These are phyloP conservation scores for Penicillium vulpinum DNA, from an alignment of 2,329 filamentous ascomycete genomes.

Conservation along the genomic window DNA sequence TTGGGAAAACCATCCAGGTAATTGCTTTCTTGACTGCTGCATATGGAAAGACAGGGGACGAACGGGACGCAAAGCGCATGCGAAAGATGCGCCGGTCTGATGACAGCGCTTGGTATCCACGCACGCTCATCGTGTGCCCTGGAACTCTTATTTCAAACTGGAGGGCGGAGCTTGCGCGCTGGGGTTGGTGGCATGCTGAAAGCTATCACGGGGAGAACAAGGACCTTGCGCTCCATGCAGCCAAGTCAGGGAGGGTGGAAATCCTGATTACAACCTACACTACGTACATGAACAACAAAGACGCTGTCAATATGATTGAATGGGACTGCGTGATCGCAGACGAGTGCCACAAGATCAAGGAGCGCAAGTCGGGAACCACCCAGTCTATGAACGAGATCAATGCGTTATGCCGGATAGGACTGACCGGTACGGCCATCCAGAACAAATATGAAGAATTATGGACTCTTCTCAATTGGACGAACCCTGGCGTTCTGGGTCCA, in stretches of 20 bases:
- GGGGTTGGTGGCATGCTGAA: slow-evolving; percentile 95
- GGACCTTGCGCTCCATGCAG: slow-evolving; percentile 70
- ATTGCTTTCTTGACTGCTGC: slow-evolving; percentile 87
- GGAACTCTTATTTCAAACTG: slow-evolving; percentile 88
- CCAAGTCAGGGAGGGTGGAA: slow-evolving; percentile 74
- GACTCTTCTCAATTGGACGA: slow-evolving; percentile 95
- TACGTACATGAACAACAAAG: slow-evolving; percentile 77
- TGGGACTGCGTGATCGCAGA: slow-evolving; percentile 97
- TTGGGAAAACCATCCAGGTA: slow-evolving; percentile 96
- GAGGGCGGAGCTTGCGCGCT: slow-evolving; percentile 79
- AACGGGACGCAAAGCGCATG: slow-evolving; percentile 82
- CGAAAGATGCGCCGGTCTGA: slow-evolving; percentile 71
- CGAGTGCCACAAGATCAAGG: slow-evolving; percentile 89
- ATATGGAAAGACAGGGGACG: slow-evolving; percentile 91
- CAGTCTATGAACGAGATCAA: slow-evolving; percentile 89
- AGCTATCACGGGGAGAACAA: slow-evolving; percentile 74
- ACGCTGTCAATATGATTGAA: slow-evolving; percentile 75
- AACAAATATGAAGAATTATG: slow-evolving; percentile 98
- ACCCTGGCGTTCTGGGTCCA: slow-evolving; percentile 71
- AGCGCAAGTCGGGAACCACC: slow-evolving; percentile 72
- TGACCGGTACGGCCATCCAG: slow-evolving; percentile 95
- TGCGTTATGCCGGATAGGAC: slow-evolving; percentile 83
- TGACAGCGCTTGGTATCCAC: slow-evolving; percentile 72
- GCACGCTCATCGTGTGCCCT: slow-evolving; percentile 82
- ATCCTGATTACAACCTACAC: slow-evolving; percentile 93